These are phyloP conservation scores for Ophiostoma australiae DNA, from an alignment of 2,329 filamentous ascomycete genomes.

Conservation along the genomic window DNA sequence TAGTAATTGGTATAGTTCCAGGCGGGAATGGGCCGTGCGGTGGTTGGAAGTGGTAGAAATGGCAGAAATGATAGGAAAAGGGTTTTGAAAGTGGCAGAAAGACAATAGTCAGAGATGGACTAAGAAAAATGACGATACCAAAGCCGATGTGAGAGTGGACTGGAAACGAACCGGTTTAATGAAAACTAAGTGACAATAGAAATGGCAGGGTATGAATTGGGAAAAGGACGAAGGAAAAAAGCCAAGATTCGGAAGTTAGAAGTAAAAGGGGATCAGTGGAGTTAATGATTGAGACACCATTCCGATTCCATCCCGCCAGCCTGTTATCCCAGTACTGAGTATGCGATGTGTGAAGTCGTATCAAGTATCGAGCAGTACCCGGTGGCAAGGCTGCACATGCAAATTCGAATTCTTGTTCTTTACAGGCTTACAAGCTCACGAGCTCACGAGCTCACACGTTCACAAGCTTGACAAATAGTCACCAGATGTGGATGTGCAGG, in stretches of 20 bases:
- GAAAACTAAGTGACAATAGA: background rate
- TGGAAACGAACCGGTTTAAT: background rate
- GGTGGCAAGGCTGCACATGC: conserved; percentile 5
- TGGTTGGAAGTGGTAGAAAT: background rate
- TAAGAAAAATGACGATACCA: background rate
- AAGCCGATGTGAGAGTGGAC: background rate
- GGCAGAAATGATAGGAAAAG: background rate
- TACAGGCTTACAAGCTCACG: background rate
- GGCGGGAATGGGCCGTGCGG: background rate
- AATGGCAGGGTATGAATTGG: background rate
- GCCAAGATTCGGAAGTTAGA: background rate
- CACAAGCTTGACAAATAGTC: background rate
- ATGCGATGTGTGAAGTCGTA: background rate
- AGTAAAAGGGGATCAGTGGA: conserved; percentile 1
- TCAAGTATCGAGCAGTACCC: background rate
- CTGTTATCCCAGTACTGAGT: background rate
- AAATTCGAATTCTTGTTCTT: background rate
- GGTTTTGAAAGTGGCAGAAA: background rate
- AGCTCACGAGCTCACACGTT: background rate
- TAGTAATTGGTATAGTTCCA: background rate
- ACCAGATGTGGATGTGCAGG: background rate
- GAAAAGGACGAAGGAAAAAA: background rate
- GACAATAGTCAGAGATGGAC: background rate
- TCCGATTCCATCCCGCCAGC: background rate
- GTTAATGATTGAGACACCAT: conserved; percentile 5